Percentiles rank a stretch among this genome's conserved stretches.
Conservation (phyloP, 2,329 filamentous ascomycete species). For the Orbilia javanica region DNA sequence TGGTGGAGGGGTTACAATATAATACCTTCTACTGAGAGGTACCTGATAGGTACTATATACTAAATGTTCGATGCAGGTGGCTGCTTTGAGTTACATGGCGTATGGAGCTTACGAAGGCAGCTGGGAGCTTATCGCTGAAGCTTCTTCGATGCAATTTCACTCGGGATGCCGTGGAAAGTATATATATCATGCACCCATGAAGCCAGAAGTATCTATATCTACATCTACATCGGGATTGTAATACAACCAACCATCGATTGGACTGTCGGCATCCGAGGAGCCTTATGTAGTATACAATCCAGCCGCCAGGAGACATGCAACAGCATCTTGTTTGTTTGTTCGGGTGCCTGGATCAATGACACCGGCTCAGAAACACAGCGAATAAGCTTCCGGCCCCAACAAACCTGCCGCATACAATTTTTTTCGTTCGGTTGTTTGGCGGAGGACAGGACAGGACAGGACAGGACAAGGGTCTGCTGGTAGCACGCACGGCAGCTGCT, state of each 20-base stretch:
- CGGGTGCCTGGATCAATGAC: slow-evolving; percentile 6
- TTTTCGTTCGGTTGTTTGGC: slow-evolving; percentile 34
- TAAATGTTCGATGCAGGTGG: background rate
- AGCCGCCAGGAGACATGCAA: no score
- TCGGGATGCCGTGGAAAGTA: no score
- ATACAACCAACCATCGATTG: no score
- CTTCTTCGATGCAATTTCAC: background rate
- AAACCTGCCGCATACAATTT: slow-evolving; percentile 19
- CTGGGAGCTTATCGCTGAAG: background rate
- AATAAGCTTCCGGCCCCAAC: slow-evolving; percentile 41
- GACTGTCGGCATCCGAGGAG: slow-evolving; percentile 41
- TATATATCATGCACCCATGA: no score
- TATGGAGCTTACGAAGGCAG: background rate
- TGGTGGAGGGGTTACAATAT: background rate
- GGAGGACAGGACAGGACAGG: background rate
- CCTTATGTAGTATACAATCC: no score
- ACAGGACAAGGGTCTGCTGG: background rate
- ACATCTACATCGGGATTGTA: no score
- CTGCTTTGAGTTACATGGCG: background rate
- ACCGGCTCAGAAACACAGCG: background rate
- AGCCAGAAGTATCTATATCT: no score
- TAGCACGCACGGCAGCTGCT: background rate
- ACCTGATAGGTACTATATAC: no score
- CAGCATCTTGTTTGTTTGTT: slow-evolving; percentile 12
- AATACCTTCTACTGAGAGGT: background rate